Evolutionary conservation across 2,329 filamentous ascomycete species (phyloP).

Genomic region (Epichloe sylvatica): DNA sequence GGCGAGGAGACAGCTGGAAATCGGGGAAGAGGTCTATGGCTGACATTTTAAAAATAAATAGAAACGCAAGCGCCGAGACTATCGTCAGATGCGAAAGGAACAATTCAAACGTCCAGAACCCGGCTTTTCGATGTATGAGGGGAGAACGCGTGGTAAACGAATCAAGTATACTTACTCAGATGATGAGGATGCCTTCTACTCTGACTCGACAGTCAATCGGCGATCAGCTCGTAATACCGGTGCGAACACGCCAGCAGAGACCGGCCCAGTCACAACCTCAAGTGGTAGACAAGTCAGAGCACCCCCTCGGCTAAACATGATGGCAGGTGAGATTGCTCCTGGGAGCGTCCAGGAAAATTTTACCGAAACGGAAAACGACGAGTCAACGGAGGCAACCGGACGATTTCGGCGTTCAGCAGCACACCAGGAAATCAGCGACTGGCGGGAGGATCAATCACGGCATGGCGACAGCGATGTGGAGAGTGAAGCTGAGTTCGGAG

Average conservation of each 20-base stretch:
- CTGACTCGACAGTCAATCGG: conserved; percentile 46
- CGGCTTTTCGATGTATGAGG: conserved; percentile 88
- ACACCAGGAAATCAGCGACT: conserved; percentile 37
- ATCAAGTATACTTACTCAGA: conserved; percentile 95
- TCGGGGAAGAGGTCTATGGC: background rate
- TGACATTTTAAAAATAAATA: conserved; percentile 30
- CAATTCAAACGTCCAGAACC: conserved; percentile 78
- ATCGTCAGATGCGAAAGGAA: conserved; percentile 72
- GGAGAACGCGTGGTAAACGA: conserved; percentile 86
- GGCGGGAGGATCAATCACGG: conserved; percentile 22
- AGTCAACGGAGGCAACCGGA: conserved; percentile 29
- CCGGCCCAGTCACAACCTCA: conserved; percentile 54
- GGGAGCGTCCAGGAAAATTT: conserved; percentile 33
- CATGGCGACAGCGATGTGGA: conserved; percentile 46
- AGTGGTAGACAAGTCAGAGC: conserved; percentile 76
- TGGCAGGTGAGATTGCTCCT: conserved; percentile 35
- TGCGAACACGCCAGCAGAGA: conserved; percentile 57
- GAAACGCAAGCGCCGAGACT: conserved; percentile 90
- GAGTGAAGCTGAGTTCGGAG: conserved; percentile 61
- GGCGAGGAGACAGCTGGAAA: background rate
- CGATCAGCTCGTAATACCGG: conserved; percentile 63
- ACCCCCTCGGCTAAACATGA: conserved; percentile 49
- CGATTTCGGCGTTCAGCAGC: conserved; percentile 36
- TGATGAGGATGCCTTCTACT: conserved; percentile 59
- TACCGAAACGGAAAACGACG: conserved; percentile 26